Base-by-base conservation (phyloP, 1,284 basidiomycete species). In the Ganoderma lucidum region DNA sequence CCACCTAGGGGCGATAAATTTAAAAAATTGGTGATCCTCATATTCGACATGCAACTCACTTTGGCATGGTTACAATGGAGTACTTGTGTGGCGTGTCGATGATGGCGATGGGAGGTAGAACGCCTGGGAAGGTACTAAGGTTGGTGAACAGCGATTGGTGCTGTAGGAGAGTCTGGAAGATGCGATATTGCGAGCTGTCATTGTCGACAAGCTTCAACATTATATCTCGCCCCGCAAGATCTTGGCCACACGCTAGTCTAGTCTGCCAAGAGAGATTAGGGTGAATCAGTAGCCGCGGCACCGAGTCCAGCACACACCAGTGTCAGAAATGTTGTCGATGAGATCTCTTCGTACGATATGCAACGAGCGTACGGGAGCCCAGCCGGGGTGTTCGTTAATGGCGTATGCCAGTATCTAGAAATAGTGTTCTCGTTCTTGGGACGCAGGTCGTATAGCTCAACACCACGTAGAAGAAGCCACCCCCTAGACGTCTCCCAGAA, bases 151-250 rank as follows among this genome's bases (percentile, higher is more conserved):
- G 4, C 9, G 35, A 12, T 14, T 19, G 3, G 2, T 44, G n/a
- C 9, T 28, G 44, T 2, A 62, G 45, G 23, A 66, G 59, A 2
- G 30, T 23, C 35, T 53, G 44, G 23, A 51, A 66, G 17, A 66
- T 66, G 6, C 32, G 35, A 45, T 53, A 23, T 32, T 66, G 32
- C 1, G 17, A 8, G 48, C 51, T 62, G 45, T 45, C 39, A 23
- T 44, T 66, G 39, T 66, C 65, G 10, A 66, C 65, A 23, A 66
- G 60, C 44, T 66, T 66, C 35, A 66, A 51, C 48, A 66, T 62
- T 5, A 66, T n/a, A 32, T 66, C 65, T 44, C 60, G 42, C 12
- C 65, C 65, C 2, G 30, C 15, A 0, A 2, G 6, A 39, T 67
- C 62, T 19, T 58, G 66, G 3, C 14, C 64, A 53, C 37, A 41